Evolutionary conservation across 768 basidiomycete genomes (phyloP).

Genomic region (Podaxis sp.): DNA sequence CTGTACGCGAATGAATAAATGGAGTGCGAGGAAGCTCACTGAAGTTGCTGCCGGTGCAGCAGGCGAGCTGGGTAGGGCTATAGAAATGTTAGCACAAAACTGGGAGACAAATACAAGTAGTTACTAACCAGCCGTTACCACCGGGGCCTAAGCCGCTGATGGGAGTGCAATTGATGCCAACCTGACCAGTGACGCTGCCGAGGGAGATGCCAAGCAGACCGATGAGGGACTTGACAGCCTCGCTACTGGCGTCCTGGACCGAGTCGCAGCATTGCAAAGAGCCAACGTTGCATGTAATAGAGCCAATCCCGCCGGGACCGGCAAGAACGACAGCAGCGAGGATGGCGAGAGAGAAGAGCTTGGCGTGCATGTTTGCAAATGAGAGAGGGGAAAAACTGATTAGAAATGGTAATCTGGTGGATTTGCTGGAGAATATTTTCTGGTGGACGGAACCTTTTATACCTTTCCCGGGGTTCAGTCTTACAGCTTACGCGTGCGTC

Average conservation of each 20-base stretch:
- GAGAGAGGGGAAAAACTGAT: slow-evolving; percentile 14
- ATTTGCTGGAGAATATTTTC: too few relatives aligned
- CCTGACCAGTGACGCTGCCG: slow-evolving; percentile 18
- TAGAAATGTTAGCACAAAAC: slow-evolving; percentile 1
- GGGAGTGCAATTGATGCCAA: slow-evolving; percentile 26
- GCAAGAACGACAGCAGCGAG: neutral
- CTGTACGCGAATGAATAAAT: neutral
- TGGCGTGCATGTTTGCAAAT: neutral
- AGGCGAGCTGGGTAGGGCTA: slow-evolving; percentile 25
- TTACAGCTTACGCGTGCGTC: too few relatives aligned
- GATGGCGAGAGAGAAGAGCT: neutral
- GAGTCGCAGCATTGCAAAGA: slow-evolving; percentile 9
- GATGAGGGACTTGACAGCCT: slow-evolving; percentile 7
- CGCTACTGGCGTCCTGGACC: neutral
- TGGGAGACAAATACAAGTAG: neutral
- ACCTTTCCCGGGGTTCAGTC: too few relatives aligned
- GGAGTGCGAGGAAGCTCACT: slow-evolving; percentile 12
- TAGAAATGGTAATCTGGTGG: too few relatives aligned
- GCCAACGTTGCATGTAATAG: slow-evolving; percentile 8
- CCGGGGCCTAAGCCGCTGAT: slow-evolving; percentile 23
- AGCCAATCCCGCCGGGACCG: neutral
- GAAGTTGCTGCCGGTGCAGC: slow-evolving; percentile 25
- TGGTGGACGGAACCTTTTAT: too few relatives aligned
- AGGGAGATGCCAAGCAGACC: slow-evolving; percentile 20
- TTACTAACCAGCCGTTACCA: slow-evolving; percentile 22